Conservation (phyloP, 192 early-diverging fungal genomes). For the Coemansia sp. region DNA sequence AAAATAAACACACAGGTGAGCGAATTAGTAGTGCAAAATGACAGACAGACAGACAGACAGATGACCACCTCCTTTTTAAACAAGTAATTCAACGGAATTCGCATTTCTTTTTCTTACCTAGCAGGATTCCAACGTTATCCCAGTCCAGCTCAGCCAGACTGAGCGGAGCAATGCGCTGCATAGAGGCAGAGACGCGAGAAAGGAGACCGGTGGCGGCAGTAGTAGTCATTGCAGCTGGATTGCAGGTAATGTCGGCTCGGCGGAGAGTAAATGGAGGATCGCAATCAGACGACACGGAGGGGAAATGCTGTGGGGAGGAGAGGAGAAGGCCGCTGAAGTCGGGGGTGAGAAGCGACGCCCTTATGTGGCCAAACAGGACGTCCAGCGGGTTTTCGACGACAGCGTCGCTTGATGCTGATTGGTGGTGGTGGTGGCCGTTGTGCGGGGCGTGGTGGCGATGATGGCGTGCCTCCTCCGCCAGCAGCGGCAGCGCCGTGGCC, state of each 20-base stretch:
- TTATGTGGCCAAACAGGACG: slow-evolving; percentile 27
- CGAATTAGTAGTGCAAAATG: slow-evolving; percentile 10
- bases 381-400: slow-evolving; percentile 23
- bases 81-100: neutral
- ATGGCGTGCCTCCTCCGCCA: slow-evolving; percentile 36
- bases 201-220: slow-evolving; percentile 8
- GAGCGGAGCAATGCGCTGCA: slow-evolving; percentile 87
- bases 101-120: slow-evolving; percentile 32
- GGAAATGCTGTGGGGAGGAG: slow-evolving; percentile 11
- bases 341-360: slow-evolving; percentile 13
- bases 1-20: neutral
- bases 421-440: neutral
- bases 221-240: slow-evolving; percentile 9
- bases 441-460: neutral
- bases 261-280: slow-evolving; percentile 44
- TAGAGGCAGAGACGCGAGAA: slow-evolving; percentile 55
- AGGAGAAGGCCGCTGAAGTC: neutral
- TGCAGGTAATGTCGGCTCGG: slow-evolving; percentile 18
- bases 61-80: too few relatives aligned
- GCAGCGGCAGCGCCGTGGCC: slow-evolving; percentile 38
- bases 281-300: neutral
- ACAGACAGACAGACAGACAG: too few relatives aligned
- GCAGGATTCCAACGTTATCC: slow-evolving; percentile 94
- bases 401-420: too few relatives aligned
- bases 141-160: slow-evolving; percentile 79